phyloP scores from a whole-genome alignment of 331 rosid species.

The Saraca asoca region DNA sequence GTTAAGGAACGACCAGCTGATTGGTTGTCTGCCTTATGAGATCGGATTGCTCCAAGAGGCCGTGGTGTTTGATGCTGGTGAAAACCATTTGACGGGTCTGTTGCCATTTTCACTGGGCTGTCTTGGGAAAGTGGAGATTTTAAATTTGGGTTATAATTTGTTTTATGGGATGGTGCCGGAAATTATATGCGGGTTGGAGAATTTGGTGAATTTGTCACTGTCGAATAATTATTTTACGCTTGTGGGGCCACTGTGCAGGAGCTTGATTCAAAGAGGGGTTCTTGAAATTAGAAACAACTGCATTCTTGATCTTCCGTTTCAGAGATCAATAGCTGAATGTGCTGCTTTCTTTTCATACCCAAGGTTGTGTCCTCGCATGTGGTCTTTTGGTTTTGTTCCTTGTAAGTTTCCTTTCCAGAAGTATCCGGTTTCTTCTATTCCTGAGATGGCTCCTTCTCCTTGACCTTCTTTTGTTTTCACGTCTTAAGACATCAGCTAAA shows the following conservation, averaged over 20 bases:
- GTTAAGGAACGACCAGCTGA: slow-evolving; percentile 60
- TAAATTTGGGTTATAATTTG: slow-evolving; percentile 63
- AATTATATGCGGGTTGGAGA: slow-evolving; percentile 55
- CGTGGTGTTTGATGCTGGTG: slow-evolving; percentile 61
- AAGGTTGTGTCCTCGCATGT: slow-evolving; percentile 55
- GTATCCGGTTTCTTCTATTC: slow-evolving; percentile 34
- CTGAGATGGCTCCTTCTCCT: slow-evolving; percentile 39
- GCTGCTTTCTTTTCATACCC: slow-evolving; percentile 55
- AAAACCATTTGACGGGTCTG: slow-evolving; percentile 79
- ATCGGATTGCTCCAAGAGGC: slow-evolving; percentile 66
- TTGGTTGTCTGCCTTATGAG: slow-evolving; percentile 85
- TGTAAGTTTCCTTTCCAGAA: slow-evolving; percentile 51
- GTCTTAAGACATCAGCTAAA: slow-evolving; percentile 33
- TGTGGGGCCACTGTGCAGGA: slow-evolving; percentile 76
- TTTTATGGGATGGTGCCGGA: slow-evolving; percentile 82
- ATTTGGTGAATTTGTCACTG: slow-evolving; percentile 62
- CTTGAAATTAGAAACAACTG: slow-evolving; percentile 73
- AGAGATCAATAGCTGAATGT: slow-evolving; percentile 69
- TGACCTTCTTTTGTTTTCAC: slow-evolving; percentile 26
- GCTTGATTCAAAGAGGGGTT: slow-evolving; percentile 64
- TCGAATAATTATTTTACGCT: slow-evolving; percentile 54
- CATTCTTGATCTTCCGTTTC: slow-evolving; percentile 73
- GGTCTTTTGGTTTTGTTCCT: slow-evolving; percentile 57
- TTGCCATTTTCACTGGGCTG: slow-evolving; percentile 76
- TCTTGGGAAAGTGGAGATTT: slow-evolving; percentile 57